Evolutionary conservation across 306 rosid species (phyloP).

Genomic region (Prunus persica): DNA sequence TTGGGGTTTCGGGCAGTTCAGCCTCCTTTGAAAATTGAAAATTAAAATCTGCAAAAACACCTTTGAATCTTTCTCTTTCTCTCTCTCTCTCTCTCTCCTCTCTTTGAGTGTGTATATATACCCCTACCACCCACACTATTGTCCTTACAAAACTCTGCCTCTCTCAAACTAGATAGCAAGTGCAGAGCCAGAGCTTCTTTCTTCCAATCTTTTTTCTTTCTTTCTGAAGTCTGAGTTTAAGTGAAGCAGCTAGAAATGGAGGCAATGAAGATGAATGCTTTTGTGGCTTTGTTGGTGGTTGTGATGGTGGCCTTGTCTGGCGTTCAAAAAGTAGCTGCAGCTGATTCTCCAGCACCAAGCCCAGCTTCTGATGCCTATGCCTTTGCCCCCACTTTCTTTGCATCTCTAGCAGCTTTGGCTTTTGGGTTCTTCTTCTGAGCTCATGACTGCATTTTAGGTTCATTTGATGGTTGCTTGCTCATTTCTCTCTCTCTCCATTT

Average conservation of each 20-base stretch:
- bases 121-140: background rate
- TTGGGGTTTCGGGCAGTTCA: background rate
- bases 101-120: constrained; percentile 13
- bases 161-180: background rate
- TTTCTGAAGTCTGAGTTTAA: background rate
- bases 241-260: constrained; percentile 23
- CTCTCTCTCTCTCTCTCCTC: background rate
- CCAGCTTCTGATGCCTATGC: constrained; percentile 40
- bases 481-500: no score
- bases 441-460: background rate
- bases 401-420: constrained; percentile 38
- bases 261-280: constrained; percentile 38
- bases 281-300: constrained; percentile 27
- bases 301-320: constrained; percentile 36
- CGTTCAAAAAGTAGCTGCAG: constrained; percentile 29
- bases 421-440: constrained; percentile 35
- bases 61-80: constrained; percentile 2
- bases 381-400: constrained; percentile 36
- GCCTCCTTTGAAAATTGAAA: constrained; percentile 8
- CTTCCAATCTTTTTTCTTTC: background rate
- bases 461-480: no score
- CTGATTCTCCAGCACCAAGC: constrained; percentile 46
- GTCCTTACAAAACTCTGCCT: constrained; percentile 7
- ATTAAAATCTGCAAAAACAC: background rate
- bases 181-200: constrained; percentile 3